Conservation (phyloP, 768 basidiomycete species). For the Hypsizygus marmoreus region DNA sequence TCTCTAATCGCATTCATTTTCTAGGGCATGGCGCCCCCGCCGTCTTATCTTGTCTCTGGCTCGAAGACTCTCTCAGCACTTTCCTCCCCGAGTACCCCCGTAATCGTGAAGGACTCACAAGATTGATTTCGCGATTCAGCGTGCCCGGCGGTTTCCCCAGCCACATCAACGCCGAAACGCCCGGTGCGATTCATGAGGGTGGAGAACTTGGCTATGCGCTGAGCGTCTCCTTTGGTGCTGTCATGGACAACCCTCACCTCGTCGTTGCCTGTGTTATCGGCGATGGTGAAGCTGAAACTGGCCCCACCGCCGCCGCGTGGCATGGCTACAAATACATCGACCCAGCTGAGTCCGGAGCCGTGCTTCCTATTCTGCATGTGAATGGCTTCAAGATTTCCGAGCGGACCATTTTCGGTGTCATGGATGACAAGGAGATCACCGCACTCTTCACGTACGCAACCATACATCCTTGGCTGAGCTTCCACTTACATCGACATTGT, state of each 20-base stretch:
- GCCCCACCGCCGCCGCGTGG: constrained; percentile 81
- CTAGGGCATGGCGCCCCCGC: constrained; percentile 85
- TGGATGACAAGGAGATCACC: constrained; percentile 85
- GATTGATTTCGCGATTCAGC: constrained; percentile 75
- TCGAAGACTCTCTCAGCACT: constrained; percentile 70
- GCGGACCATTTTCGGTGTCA: constrained; percentile 85
- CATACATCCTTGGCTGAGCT: not conserved
- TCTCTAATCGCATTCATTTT: not conserved
- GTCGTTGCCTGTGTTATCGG: constrained; percentile 83
- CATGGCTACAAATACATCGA: constrained; percentile 90
- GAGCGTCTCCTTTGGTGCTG: constrained; percentile 81
- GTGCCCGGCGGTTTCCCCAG: constrained; percentile 84
- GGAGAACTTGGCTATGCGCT: constrained; percentile 90
- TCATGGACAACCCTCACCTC: constrained; percentile 90
- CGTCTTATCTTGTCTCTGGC: constrained; percentile 82
- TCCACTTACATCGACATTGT: constrained; percentile 4
- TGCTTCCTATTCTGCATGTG: constrained; percentile 87
- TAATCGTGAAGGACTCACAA: constrained; percentile 58
- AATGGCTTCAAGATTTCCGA: constrained; percentile 93
- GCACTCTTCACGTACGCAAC: constrained; percentile 66
- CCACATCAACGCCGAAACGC: constrained; percentile 82
- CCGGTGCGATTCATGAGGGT: constrained; percentile 90
- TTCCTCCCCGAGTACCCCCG: constrained; percentile 64
- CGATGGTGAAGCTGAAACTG: constrained; percentile 85
- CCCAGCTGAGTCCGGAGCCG: constrained; percentile 86